A percentile compares a stretch with the other conserved stretches of the same genome.
phyloP scores from a whole-genome alignment of 768 basidiomycete species.

The Coprinopsis cinerea region DNA sequence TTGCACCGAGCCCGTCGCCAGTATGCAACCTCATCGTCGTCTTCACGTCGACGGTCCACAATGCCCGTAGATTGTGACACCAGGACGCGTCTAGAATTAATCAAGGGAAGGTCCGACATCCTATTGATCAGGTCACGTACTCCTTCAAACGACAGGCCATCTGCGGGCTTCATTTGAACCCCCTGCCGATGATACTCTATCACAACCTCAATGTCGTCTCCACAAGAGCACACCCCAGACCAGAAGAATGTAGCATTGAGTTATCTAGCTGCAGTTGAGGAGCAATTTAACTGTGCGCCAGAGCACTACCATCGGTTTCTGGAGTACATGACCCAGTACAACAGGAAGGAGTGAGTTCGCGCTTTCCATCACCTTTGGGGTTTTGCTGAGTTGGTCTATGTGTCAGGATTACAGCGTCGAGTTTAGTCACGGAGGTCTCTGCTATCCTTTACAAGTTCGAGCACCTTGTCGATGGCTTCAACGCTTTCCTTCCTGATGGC shows the following conservation, averaged over 20 bases:
- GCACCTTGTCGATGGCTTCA: background rate
- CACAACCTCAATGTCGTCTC: background rate
- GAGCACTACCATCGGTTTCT: conserved; percentile 1
- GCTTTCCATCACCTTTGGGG: background rate
- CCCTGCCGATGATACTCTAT: too few species aligned
- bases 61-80: too few species aligned
- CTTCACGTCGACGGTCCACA: too few species aligned
- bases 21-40: too few species aligned
- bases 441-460: background rate
- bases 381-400: background rate
- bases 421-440: background rate
- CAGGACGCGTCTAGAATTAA: too few species aligned
- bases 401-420: background rate
- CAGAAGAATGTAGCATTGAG: background rate
- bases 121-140: too few species aligned
- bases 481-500: background rate
- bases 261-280: background rate
- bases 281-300: background rate
- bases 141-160: too few species aligned
- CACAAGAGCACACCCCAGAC: background rate
- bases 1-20: too few species aligned
- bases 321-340: background rate
- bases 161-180: too few species aligned
- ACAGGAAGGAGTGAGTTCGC: conserved; percentile 1
- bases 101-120: too few species aligned